phyloP scores from a whole-genome alignment of 495 filamentous ascomycete genomes.

The Aspergillus sparsus region DNA sequence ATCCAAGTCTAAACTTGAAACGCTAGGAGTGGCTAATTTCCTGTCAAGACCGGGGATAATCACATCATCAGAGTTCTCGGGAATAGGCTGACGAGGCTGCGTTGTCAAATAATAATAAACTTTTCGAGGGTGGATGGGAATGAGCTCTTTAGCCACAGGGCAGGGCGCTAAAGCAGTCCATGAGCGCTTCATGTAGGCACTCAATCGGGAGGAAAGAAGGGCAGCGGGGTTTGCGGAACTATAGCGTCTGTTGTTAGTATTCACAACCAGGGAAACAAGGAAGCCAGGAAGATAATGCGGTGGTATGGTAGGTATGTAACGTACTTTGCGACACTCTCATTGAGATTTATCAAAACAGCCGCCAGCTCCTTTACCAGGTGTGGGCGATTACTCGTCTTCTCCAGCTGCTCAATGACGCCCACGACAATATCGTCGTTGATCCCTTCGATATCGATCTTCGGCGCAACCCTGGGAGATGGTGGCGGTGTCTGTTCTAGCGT shows the following conservation, averaged over 20 bases:
- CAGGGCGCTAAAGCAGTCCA: constrained; percentile 83
- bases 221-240: constrained; percentile 96
- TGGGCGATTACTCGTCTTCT: constrained; percentile 88
- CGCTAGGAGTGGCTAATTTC: constrained; percentile 74
- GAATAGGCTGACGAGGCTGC: constrained; percentile 76
- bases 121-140: constrained; percentile 87
- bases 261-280: neutral
- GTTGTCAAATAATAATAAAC: constrained; percentile 96
- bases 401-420: constrained; percentile 85
- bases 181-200: constrained; percentile 82
- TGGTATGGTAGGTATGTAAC: constrained; percentile 30
- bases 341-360: constrained; percentile 68
- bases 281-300: neutral
- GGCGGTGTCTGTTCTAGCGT: constrained; percentile 78
- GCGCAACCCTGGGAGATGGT: constrained; percentile 68
- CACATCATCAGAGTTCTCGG: constrained; percentile 64
- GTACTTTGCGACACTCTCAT: constrained; percentile 89
- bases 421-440: constrained; percentile 96
- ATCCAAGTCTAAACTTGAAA: constrained; percentile 72
- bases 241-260: constrained; percentile 37
- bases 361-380: constrained; percentile 95
- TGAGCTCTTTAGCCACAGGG: constrained; percentile 87
- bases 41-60: constrained; percentile 43
- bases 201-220: constrained; percentile 88
- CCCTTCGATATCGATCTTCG: constrained; percentile 80